These are phyloP conservation scores for Emericellopsis terricola DNA, from an alignment of 495 filamentous ascomycete species.

Conservation along the genomic window DNA sequence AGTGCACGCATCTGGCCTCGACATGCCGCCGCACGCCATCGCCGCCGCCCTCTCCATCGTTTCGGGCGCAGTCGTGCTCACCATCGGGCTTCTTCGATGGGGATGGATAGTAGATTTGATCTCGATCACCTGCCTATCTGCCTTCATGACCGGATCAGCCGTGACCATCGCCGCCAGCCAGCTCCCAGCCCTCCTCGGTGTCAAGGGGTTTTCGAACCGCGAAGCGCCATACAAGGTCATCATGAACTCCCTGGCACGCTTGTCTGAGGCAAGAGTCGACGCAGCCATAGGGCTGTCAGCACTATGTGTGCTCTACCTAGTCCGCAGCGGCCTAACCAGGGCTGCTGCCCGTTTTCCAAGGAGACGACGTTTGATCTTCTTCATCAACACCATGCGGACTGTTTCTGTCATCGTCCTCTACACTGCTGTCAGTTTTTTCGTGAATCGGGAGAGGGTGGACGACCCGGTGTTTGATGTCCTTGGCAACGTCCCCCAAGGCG, in stretches of 20 bases:
- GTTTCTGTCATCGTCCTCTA: constrained; percentile 89
- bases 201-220: constrained; percentile 56
- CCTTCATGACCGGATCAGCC: constrained; percentile 97
- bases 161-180: constrained; percentile 85
- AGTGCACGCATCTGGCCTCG: constrained; percentile 35
- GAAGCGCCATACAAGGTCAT: constrained; percentile 69
- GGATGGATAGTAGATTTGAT: constrained; percentile 97
- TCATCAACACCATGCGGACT: constrained; percentile 71
- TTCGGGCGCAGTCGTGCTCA: constrained; percentile 61
- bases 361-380: constrained; percentile 68
- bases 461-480: constrained; percentile 49
- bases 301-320: constrained; percentile 63
- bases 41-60: constrained; percentile 70
- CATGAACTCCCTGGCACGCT: constrained; percentile 70
- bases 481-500: constrained; percentile 58
- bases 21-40: constrained; percentile 41
- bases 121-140: constrained; percentile 74
- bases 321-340: constrained; percentile 50
- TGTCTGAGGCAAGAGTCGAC: constrained; percentile 50
- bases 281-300: constrained; percentile 84
- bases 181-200: constrained; percentile 69
- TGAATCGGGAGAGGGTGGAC: constrained; percentile 38
- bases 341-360: constrained; percentile 49
- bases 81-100: constrained; percentile 59
- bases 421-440: constrained; percentile 77